Evolutionary conservation across 768 basidiomycete species (phyloP).

Genomic region (Pisolithus tinctorius): DNA sequence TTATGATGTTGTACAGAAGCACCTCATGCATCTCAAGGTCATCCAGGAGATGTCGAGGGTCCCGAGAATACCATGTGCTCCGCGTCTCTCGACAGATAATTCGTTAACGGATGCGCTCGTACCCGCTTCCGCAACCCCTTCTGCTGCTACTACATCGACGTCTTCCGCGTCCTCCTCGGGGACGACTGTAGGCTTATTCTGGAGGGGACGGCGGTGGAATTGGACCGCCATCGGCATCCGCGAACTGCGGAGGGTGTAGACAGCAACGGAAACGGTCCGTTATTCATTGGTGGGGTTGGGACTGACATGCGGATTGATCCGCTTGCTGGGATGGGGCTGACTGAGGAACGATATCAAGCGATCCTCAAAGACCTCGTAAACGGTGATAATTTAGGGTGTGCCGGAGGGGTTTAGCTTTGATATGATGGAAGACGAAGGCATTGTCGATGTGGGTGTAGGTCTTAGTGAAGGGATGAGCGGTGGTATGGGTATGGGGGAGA

Average conservation of each 20-base stretch:
- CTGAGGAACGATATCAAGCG: constrained; percentile 80
- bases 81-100: constrained; percentile 45
- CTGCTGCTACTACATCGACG: neutral
- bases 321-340: constrained; percentile 79
- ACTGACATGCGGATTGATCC: constrained; percentile 67
- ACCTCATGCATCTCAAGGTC: constrained; percentile 79
- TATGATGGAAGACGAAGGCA: constrained; percentile 1
- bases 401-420: constrained; percentile 20
- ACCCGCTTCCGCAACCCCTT: constrained; percentile 24
- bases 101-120: constrained; percentile 51
- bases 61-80: constrained; percentile 61
- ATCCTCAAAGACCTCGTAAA: constrained; percentile 70
- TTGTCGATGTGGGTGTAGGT: constrained; percentile 8
- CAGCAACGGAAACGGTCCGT: neutral
- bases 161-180: constrained; percentile 5
- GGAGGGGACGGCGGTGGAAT: neutral
- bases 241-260: neutral
- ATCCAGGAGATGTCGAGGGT: constrained; percentile 71
- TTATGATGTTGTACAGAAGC: constrained; percentile 48
- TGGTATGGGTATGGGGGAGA: constrained; percentile 25
- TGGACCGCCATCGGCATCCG: neutral
- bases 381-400: constrained; percentile 49
- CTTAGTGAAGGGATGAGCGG: too few relatives aligned
- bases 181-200: constrained; percentile 25
- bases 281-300: constrained; percentile 18